A percentile compares a stretch with the other conserved stretches of the same genome.
Conservation (phyloP, 495 filamentous ascomycete genomes). For the Podospora pseudopauciseta region DNA sequence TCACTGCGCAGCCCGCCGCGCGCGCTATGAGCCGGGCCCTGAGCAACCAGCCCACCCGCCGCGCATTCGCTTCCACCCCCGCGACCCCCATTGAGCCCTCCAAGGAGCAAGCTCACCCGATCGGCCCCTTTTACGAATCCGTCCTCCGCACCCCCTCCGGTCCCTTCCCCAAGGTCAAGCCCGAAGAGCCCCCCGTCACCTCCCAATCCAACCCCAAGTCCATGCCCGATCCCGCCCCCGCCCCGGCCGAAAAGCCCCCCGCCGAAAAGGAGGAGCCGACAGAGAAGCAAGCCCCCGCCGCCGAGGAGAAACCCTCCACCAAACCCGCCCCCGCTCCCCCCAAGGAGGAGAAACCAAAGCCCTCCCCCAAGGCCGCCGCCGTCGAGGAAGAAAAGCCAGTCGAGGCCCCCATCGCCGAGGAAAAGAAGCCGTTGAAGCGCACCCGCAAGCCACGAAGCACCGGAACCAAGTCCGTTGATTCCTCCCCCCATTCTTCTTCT, state of each 20-base stretch:
- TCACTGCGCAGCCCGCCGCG: conserved; percentile 24
- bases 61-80: conserved; percentile 24
- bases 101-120: conserved; percentile 33
- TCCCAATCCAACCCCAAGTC: conserved; percentile 17
- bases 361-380: conserved; percentile 10
- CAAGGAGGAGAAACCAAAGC: conserved; percentile 17
- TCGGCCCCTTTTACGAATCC: conserved; percentile 44
- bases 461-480: conserved; percentile 30
- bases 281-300: conserved; percentile 35
- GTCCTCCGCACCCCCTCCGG: conserved; percentile 40
- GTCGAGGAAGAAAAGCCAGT: conserved; percentile 11
- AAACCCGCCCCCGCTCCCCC: background rate
- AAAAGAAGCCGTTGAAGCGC: conserved; percentile 10
- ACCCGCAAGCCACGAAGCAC: conserved; percentile 24
- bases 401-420: conserved; percentile 7
- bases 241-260: conserved; percentile 19
- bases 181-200: conserved; percentile 27
- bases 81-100: conserved; percentile 22
- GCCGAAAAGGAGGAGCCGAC: conserved; percentile 35
- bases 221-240: conserved; percentile 21
- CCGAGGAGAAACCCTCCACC: conserved; percentile 21
- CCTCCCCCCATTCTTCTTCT: conserved; percentile 21
- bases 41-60: conserved; percentile 22
- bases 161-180: conserved; percentile 30
- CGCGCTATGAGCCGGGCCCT: conserved; percentile 24